Conservation (phyloP, 2,329 filamentous ascomycete genomes). For the Ceratocystis variospora region DNA sequence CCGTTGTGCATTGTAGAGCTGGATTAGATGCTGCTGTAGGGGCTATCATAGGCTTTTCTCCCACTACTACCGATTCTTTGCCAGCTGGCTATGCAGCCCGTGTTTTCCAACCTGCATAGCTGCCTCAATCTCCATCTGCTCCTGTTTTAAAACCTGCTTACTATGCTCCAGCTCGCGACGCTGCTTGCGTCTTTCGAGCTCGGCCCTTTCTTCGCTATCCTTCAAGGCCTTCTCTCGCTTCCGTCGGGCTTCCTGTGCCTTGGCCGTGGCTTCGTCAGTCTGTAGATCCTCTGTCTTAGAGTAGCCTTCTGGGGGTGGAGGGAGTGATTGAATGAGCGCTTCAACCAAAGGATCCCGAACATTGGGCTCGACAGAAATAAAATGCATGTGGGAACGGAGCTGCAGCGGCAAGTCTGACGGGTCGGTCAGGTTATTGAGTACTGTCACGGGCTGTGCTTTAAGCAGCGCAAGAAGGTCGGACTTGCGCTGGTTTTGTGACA, state of each 20-base stretch:
- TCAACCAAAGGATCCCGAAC: slow-evolving; percentile 52
- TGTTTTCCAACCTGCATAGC: slow-evolving; percentile 57
- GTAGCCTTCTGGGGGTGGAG: slow-evolving; percentile 36
- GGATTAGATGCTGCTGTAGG: background rate
- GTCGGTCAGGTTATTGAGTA: slow-evolving; percentile 46
- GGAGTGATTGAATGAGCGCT: slow-evolving; percentile 50
- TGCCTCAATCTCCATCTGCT: slow-evolving; percentile 52
- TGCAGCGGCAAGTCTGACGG: slow-evolving; percentile 45
- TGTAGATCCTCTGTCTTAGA: slow-evolving; percentile 25
- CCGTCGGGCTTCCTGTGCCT: slow-evolving; percentile 37
- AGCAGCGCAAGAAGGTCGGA: slow-evolving; percentile 54
- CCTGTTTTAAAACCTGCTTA: slow-evolving; percentile 48
- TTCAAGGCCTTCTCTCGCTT: slow-evolving; percentile 53
- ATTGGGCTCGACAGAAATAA: slow-evolving; percentile 48
- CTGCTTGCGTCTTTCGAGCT: slow-evolving; percentile 48
- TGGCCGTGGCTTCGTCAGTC: slow-evolving; percentile 39
- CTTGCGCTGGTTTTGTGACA: slow-evolving; percentile 52
- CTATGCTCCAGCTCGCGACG: slow-evolving; percentile 46
- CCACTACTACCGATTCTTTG: background rate
- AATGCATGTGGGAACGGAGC: slow-evolving; percentile 54
- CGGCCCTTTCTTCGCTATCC: slow-evolving; percentile 48
- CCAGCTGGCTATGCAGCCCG: slow-evolving; percentile 24
- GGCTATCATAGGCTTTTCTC: background rate
- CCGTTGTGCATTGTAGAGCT: background rate
- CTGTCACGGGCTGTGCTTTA: slow-evolving; percentile 42